Evolutionary conservation across 305 asterid species (phyloP).

Genomic region (Solanum chacoense): DNA sequence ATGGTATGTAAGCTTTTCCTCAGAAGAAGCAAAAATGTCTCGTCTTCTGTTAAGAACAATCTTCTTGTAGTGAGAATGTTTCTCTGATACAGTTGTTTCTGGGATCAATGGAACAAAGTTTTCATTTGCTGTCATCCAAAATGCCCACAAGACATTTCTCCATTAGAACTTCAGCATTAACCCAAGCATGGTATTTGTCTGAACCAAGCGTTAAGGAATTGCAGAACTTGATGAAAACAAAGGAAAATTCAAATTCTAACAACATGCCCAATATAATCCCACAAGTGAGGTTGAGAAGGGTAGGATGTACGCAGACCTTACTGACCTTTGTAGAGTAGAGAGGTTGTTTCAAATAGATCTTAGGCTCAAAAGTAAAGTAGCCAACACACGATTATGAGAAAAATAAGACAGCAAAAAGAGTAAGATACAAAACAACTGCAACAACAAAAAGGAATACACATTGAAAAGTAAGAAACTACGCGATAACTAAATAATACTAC

Average conservation of each 20-base stretch:
- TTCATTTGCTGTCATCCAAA: slow-evolving; percentile 39
- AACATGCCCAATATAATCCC: not conserved
- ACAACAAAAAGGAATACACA: not conserved
- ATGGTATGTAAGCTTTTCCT: not conserved
- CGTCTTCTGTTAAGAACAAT: not conserved
- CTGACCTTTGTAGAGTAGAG: not conserved
- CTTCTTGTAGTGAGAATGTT: not conserved
- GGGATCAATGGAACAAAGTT: not conserved
- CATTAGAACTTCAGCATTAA: slow-evolving; percentile 58
- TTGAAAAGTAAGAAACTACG: not conserved
- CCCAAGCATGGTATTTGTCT: slow-evolving; percentile 92
- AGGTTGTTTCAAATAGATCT: not conserved
- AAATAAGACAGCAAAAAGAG: not conserved
- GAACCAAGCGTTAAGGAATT: slow-evolving; percentile 26
- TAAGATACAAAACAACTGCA: not conserved
- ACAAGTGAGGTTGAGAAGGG: not conserved
- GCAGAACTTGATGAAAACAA: slow-evolving; percentile 11
- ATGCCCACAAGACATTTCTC: slow-evolving; percentile 83
- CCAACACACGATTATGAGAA: not conserved
- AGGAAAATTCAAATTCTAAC: not conserved
- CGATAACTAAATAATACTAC: not conserved
- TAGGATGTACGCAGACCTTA: not conserved
- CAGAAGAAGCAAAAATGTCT: not conserved
- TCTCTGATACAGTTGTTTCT: not conserved
- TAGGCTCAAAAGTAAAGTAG: not conserved